phyloP scores from a whole-genome alignment of 2,329 filamentous ascomycete genomes.

The Penicillium frequentans region DNA sequence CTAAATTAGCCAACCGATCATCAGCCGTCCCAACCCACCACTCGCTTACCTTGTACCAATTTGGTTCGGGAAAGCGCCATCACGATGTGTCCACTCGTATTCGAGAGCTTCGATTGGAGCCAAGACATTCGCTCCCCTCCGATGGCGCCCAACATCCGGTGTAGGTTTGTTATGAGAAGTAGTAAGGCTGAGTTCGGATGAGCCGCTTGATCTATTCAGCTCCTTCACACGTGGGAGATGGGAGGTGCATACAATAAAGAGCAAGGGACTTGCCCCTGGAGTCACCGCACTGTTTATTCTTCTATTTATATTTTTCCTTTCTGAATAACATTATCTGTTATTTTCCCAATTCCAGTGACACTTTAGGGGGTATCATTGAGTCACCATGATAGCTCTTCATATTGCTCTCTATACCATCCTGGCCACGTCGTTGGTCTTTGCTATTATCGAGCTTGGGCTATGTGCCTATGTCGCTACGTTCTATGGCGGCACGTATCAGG shows the following conservation, averaged over 20 bases:
- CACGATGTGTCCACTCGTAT: conserved; percentile 18
- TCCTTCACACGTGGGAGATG: neutral
- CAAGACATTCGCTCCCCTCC: neutral
- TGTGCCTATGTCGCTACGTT: conserved; percentile 17
- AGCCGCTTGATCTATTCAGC: neutral
- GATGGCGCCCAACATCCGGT: conserved; percentile 3
- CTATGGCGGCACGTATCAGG: conserved; percentile 2
- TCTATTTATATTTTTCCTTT: neutral
- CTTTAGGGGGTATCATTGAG: neutral
- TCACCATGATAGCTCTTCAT: conserved; percentile 22
- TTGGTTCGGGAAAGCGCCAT: conserved; percentile 11
- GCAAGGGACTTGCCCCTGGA: conserved; percentile 2
- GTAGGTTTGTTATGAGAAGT: neutral
- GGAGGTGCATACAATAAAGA: neutral
- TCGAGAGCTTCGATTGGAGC: conserved; percentile 5
- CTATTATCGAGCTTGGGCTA: conserved; percentile 31
- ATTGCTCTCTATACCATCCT: conserved; percentile 26
- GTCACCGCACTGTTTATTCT: neutral
- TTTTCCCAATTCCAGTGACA: neutral
- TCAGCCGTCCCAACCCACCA: conserved; percentile 1
- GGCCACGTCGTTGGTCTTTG: conserved; percentile 23
- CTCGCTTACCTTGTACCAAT: conserved; percentile 23
- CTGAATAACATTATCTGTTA: neutral
- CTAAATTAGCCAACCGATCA: neutral
- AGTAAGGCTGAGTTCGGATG: conserved; percentile 6